Base-by-base conservation (phyloP, 2,329 filamentous ascomycete species). In the Massarina eburnea region DNA sequence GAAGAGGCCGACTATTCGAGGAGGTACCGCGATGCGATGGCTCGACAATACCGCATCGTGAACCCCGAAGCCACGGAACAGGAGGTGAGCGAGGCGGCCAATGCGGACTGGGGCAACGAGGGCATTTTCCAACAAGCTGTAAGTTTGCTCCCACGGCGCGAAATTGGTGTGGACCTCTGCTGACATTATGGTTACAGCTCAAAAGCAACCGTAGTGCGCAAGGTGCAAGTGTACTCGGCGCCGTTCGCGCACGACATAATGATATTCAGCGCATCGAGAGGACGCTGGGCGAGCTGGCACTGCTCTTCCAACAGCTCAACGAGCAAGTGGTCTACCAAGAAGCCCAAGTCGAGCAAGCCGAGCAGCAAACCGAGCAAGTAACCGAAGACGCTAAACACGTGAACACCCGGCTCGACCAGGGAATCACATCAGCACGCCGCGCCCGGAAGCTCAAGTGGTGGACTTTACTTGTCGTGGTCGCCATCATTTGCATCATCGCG, bases 41-140 rank as follows among this genome's bases (percentile, higher is more conserved):
- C 83, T 47, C 80, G 89, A 61, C 89, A 94, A 71, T 91, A 89
- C 71, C 79, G 83, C 45, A 91, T 92, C 64, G 87, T 90, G 56
- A 89, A 91, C 67, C 88, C 88, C 41, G 84, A 90, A 35, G 89
- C 88, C n/a, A 80, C 80, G 39, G 86, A 91, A 48, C 75, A 80
- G 1, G 86, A 92, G 70, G 84, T 91, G 2, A 74, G 79, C 39
- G 76, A 88, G 66, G 87, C 87, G 3, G 76, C 83, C 19, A 78
- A 88, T 57, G 76, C 82, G 43, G 84, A 91, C 66, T 88, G 87
- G 85, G 83, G 85, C 43, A 81, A 88, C 48, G 85, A 91, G 73
- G 86, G 87, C 61, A 84, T 94, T 44, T 94, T 92, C 75, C 86
- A 91, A 71, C 86, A 84, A 46, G 88, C 88, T 48, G 88, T 92